Evolutionary conservation across 108 stramenopile species (phyloP), one percentile per base, ranked within the genome.

Genomic region (Schizochytrium sp.): DNA sequence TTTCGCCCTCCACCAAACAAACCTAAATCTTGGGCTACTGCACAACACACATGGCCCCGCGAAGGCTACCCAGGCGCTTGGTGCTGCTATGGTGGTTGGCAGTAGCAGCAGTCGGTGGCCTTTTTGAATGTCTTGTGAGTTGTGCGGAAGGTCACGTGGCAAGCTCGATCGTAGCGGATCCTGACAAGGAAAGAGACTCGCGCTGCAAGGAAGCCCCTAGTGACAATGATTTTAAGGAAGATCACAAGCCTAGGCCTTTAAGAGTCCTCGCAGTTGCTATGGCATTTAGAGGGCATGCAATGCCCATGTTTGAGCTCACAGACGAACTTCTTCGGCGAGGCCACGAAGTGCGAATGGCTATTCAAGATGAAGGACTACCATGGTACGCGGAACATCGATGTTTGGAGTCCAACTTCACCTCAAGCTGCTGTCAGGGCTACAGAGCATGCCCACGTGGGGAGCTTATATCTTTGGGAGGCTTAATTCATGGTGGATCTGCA

Each of bases 221-320:
- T 58, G 57, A 58, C 17, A 17, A 58, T 58, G 57, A 58, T 58
- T 10, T 15, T 58, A 8, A 69, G 40, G 64, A 69, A 69, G 64
- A 69, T 69, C 2, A 1, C 15, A 44, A 44, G 42, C 42, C 42
- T 44, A 44, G 28, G 5, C 64, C 7, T 1, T 44, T 69, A 44
- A 38, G 64, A 38, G 64, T 69, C 19, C 64, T 69, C 64, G 64
- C 44, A 15, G 64, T 69, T 8, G 40, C 64, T 7, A 69, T 69
- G 64, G 64, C 64, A 7, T 69, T 69, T 15, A 38, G 64, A 7
- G 64, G 64, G 19, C 64, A 69, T 44, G 64, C 64, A 7, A 69
- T 69, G 64, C 64, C 64, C 12, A 69, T 69, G 64, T 69, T 69
- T 44, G 64, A 69, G 28, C 64, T 69, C 5, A 44, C 64, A 15